A percentile compares a stretch with the other conserved stretches of the same genome.
These are phyloP conservation scores for Hygrophorus russula DNA, from an alignment of 768 basidiomycete species.

Conservation along the genomic window DNA sequence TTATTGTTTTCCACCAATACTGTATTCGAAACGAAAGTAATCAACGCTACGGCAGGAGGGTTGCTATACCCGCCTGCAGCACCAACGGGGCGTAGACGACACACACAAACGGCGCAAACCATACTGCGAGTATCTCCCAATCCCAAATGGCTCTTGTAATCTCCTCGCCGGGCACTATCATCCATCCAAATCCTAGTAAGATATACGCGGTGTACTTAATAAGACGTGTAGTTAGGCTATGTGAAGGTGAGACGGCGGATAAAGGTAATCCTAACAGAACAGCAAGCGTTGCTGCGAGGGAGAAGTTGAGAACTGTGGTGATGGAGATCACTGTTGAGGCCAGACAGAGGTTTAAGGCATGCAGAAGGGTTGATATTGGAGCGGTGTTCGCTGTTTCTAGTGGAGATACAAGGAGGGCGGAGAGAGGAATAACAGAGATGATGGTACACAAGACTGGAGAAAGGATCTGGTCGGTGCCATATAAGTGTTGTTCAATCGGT, in stretches of 20 bases:
- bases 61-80: slow-evolving; percentile 57
- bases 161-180: slow-evolving; percentile 34
- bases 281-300: slow-evolving; percentile 67
- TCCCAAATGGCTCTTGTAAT: slow-evolving; percentile 49
- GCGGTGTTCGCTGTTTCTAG: slow-evolving; percentile 17
- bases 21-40: slow-evolving; percentile 1
- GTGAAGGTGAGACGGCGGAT: slow-evolving; percentile 27
- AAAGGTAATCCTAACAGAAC: slow-evolving; percentile 57
- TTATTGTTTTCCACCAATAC: background rate
- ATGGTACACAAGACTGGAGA: slow-evolving; percentile 18
- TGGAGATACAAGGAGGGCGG: slow-evolving; percentile 19
- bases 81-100: slow-evolving; percentile 68
- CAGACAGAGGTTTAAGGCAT: slow-evolving; percentile 69
- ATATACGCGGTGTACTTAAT: slow-evolving; percentile 28
- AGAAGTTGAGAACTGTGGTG: slow-evolving; percentile 86
- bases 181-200: slow-evolving; percentile 46
- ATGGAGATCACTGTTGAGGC: slow-evolving; percentile 81
- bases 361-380: slow-evolving; percentile 40
- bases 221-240: slow-evolving; percentile 12
- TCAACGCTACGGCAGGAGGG: slow-evolving; percentile 24
- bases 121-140: slow-evolving; percentile 71
- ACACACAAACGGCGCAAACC: slow-evolving; percentile 78
- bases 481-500: slow-evolving; percentile 1
- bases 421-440: slow-evolving; percentile 21
- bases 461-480: slow-evolving; percentile 10